These are phyloP conservation scores for Saitozyma podzolica DNA, from an alignment of 768 basidiomycete genomes.

Conservation along the genomic window DNA sequence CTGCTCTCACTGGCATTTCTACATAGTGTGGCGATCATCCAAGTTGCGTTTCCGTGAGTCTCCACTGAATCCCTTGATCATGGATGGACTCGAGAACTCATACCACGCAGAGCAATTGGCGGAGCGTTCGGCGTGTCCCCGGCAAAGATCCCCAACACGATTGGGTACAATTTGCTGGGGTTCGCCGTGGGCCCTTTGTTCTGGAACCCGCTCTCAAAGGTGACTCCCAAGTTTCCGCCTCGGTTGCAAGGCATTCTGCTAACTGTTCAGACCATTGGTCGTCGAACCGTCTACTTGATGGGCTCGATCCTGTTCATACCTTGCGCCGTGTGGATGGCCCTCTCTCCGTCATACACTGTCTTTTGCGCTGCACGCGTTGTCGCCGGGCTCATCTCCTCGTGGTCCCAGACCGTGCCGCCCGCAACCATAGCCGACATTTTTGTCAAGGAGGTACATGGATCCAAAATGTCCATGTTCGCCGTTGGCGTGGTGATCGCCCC, in stretches of 20 bases:
- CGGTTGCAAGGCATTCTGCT: not conserved
- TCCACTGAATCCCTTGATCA: not conserved
- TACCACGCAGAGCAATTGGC: not conserved
- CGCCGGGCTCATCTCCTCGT: constrained; percentile 21
- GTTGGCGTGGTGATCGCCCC: constrained; percentile 28
- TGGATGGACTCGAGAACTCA: too few relatives aligned
- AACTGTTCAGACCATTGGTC: constrained; percentile 17
- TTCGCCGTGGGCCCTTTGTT: constrained; percentile 37
- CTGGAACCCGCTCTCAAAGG: constrained; percentile 32
- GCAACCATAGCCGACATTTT: constrained; percentile 37
- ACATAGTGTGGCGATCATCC: constrained; percentile 8
- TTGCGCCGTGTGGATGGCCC: constrained; percentile 30
- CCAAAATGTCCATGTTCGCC: constrained; percentile 27
- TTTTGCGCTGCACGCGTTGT: constrained; percentile 31
- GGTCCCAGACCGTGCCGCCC: constrained; percentile 31
- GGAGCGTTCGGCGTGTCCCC: constrained; percentile 14
- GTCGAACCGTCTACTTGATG: constrained; percentile 32
- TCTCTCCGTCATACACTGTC: constrained; percentile 13
- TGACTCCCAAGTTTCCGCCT: not conserved
- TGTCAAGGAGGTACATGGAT: constrained; percentile 27
- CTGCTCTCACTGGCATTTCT: not conserved
- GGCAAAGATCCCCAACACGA: constrained; percentile 23
- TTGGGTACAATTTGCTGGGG: constrained; percentile 31
- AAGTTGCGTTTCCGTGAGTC: constrained; percentile 13
- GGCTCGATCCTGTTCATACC: constrained; percentile 29